Percentiles rank a stretch among this genome's conserved stretches.
These are phyloP conservation scores for Penicillium paxilli DNA, from an alignment of 495 filamentous ascomycete genomes.

Conservation along the genomic window DNA sequence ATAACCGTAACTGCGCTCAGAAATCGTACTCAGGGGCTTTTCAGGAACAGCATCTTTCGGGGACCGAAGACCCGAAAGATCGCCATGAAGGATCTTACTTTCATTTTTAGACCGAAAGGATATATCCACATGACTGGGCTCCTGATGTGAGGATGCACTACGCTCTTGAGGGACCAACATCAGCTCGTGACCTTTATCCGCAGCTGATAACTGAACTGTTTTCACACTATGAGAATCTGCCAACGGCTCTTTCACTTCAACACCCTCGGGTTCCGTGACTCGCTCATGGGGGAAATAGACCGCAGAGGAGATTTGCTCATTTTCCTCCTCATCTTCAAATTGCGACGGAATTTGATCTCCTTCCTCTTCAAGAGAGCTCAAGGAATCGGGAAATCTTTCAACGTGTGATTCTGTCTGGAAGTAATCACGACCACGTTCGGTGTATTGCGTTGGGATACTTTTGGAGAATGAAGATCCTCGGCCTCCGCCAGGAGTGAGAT, in stretches of 20 bases:
- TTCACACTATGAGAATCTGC: constrained; percentile 38
- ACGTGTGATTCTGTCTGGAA: constrained; percentile 23
- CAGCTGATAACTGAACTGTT: constrained; percentile 34
- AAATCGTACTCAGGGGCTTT: constrained; percentile 35
- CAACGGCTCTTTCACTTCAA: constrained; percentile 44
- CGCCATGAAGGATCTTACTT: constrained; percentile 61
- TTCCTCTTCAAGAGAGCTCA: constrained; percentile 29
- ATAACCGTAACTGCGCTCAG: constrained; percentile 39
- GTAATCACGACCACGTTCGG: constrained; percentile 35
- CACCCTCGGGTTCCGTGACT: constrained; percentile 39
- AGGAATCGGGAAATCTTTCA: constrained; percentile 20
- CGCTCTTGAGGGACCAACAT: constrained; percentile 35
- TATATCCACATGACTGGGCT: constrained; percentile 57
- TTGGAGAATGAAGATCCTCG: constrained; percentile 54
- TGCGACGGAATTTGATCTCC: constrained; percentile 42
- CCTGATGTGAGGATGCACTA: constrained; percentile 31
- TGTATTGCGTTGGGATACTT: constrained; percentile 52
- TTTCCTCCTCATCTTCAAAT: constrained; percentile 78
- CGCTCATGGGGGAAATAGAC: constrained; percentile 88
- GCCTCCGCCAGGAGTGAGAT: constrained; percentile 55
- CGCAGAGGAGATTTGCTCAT: constrained; percentile 93
- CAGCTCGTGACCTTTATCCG: constrained; percentile 31
- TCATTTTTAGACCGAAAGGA: constrained; percentile 61
- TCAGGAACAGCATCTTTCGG: constrained; percentile 35
- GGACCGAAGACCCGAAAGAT: constrained; percentile 45